Conservation (phyloP, 2,329 filamentous ascomycete genomes). For the Paraphaeosphaeria minitans region DNA sequence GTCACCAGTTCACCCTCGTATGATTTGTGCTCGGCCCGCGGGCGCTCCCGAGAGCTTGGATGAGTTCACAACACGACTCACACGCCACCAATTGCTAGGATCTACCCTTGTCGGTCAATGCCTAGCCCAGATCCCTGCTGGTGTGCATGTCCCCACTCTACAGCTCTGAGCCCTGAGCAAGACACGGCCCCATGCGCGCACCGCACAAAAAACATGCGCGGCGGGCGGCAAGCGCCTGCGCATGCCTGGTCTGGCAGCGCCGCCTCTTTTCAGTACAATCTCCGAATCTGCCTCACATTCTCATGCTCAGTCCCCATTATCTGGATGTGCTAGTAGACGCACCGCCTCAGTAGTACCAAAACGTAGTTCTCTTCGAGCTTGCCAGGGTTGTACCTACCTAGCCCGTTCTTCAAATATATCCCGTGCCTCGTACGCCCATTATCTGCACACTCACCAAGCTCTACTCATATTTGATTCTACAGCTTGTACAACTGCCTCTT, state of each 20-base stretch:
- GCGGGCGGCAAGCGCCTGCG: slow-evolving; percentile 41
- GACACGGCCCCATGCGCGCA: slow-evolving; percentile 35
- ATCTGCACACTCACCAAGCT: slow-evolving; percentile 18
- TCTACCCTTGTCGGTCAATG: slow-evolving; percentile 3
- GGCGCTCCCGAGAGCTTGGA: slow-evolving; percentile 39
- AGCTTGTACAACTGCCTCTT: slow-evolving; percentile 15
- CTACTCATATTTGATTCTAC: slow-evolving; percentile 14
- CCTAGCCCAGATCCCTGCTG: slow-evolving; percentile 17
- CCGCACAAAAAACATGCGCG: slow-evolving; percentile 37
- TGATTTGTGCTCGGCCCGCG: slow-evolving; percentile 44
- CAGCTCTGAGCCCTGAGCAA: slow-evolving; percentile 29
- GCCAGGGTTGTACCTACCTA: slow-evolving; percentile 27
- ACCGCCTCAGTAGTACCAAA: slow-evolving; percentile 42
- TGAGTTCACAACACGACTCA: slow-evolving; percentile 28
- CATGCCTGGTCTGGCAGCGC: slow-evolving; percentile 18
- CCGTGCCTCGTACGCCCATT: slow-evolving; percentile 32
- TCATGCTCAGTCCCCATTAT: slow-evolving; percentile 40
- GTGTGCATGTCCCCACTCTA: slow-evolving; percentile 24
- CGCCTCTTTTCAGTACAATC: slow-evolving; percentile 36
- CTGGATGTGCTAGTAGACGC: slow-evolving; percentile 32
- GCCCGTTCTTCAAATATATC: slow-evolving; percentile 36
- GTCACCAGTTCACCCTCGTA: slow-evolving; percentile 31
- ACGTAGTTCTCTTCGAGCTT: slow-evolving; percentile 27
- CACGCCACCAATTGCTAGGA: slow-evolving; percentile 22
- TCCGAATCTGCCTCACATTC: slow-evolving; percentile 47